Evolutionary conservation across 306 rosid species (phyloP), one percentile per base, ranked within the genome.

Genomic region (Dalbergia oliveri): DNA sequence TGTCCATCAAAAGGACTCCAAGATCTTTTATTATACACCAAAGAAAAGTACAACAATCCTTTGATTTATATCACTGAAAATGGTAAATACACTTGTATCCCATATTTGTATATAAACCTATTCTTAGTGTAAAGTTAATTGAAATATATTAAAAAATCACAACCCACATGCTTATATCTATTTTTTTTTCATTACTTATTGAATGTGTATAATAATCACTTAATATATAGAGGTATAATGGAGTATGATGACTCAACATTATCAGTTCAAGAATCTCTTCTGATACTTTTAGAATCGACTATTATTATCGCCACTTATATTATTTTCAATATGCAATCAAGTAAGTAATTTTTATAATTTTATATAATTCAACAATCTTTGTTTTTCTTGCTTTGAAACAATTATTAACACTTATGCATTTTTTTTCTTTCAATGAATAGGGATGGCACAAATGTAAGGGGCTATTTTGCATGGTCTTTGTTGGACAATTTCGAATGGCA

Each of bases 61-160:
- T 23, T 84, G 10, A 87, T 87, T 53, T 92, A 87, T 57, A 92
- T 92, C 8, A 92, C 89, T 9, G 94, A 90, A 77, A 90, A 88
- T 73, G 92, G 94, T 90, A 81, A 79, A 14, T 47, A 67, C 16
- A 9, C 15, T 0, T 43, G 1, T 9, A 14, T 26, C 31, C 3
- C 31, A 2, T 12, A 13, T 16, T 15, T 53, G 23, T 21, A 21
- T 21, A 21, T 21, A 21, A 21, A 21, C 1, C 23, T 0, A 21
- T 21, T 21, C 23, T 21, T 21, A 21, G 23, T 4, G 56, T n/a
- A 43, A 21, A 21, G 5, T 33, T 76, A 31, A 16, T n/a, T 19
- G 33, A 10, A 51, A 64, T 33, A 21, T 63, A 16, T 35, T 35
- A 35, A 35, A 35, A 35, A 35, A 35, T 35, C 6, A 6, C 5